Evolutionary conservation across 768 basidiomycete species (phyloP), one percentile per base, ranked within the genome.

Genomic region (Exidia glandulosa): DNA sequence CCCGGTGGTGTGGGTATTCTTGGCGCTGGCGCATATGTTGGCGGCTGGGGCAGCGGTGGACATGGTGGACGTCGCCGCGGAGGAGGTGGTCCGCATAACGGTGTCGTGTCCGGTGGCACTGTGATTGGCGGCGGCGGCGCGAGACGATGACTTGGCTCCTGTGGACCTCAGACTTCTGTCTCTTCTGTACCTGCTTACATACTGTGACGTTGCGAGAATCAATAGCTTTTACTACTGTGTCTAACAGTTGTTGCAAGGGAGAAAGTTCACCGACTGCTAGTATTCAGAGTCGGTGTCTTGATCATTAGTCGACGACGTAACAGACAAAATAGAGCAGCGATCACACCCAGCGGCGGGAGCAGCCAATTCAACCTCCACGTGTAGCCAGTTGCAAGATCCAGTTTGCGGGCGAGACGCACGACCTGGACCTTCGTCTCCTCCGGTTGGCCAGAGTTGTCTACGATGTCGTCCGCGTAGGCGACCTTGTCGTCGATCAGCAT

Each of bases 381-480:
- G 75, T 76, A 77, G 0, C 75, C 72, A 0, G 66, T 68, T n/a
- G 70, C 65, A 13, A 57, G 63, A 25, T 69, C 60, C 57, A 81
- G 71, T 33, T 75, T 74, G 4, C 62, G 59, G 1, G 81, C 73
- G 37, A 82, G 69, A 32, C 72, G 67, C 29, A 79, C 78, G 10
- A 84, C 74, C 59, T 84, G 81, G 1, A 64, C 66, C 34, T 85
- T 76, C 10, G 97, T 76, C 60, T 94, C 91, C 34, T 78, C 70
- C 7, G 75, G 73, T 0, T 86, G 77, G 1, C 92, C 91, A 5
- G 90, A 90, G 70, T 98, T 98, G 73, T 97, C 94, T 32, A 98
- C 69, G 56, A 96, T 84, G 57, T 83, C 68, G 68, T 94, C 91
- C 3, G 93, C 94, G 63, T 90, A 94, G n/a, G 74, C 66, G 3